phyloP scores from a whole-genome alignment of 805 yeast species.

The Priceomyces fermenticarens region DNA sequence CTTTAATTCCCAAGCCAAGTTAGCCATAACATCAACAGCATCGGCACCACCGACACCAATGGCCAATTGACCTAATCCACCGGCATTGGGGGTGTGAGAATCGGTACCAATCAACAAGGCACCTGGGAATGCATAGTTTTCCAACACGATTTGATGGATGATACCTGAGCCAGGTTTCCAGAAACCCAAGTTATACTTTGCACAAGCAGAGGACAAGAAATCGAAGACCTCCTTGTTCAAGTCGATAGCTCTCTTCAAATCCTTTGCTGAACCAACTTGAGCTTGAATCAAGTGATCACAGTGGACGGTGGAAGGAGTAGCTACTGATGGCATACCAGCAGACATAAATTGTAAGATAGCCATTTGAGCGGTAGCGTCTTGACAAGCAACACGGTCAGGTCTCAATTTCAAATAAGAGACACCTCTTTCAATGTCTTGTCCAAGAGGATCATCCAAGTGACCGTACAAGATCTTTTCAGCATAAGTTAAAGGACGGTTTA shows the following conservation, averaged over 20 bases:
- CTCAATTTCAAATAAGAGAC: conserved; percentile 86
- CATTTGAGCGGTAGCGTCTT: conserved; percentile 99
- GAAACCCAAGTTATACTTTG: conserved; percentile 95
- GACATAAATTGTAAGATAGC: conserved; percentile 95
- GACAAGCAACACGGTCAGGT: conserved; percentile 98
- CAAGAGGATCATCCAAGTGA: conserved; percentile 91
- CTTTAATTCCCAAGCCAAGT: conserved; percentile 94
- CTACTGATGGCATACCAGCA: conserved; percentile 86
- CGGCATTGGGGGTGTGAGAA: conserved; percentile 97
- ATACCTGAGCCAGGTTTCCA: conserved; percentile 99
- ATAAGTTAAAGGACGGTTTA: conserved; percentile 85
- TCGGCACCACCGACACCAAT: conserved; percentile 99
- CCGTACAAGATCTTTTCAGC: conserved; percentile 96
- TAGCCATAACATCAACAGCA: conserved; percentile 95
- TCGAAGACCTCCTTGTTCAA: conserved; percentile 93
- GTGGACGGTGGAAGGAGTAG: conserved; percentile 94
- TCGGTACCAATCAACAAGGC: conserved; percentile 95
- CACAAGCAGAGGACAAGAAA: conserved; percentile 84
- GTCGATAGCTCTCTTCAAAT: conserved; percentile 80
- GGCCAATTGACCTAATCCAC: conserved; percentile 97
- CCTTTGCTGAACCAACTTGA: conserved; percentile 84
- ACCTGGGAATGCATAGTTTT: conserved; percentile 97
- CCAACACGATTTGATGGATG: conserved; percentile 93
- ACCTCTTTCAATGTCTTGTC: conserved; percentile 82
- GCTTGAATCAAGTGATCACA: conserved; percentile 98